Evolutionary conservation across 1,139 yeast species (phyloP).

Genomic region (Wickerhamomyces sp.): DNA sequence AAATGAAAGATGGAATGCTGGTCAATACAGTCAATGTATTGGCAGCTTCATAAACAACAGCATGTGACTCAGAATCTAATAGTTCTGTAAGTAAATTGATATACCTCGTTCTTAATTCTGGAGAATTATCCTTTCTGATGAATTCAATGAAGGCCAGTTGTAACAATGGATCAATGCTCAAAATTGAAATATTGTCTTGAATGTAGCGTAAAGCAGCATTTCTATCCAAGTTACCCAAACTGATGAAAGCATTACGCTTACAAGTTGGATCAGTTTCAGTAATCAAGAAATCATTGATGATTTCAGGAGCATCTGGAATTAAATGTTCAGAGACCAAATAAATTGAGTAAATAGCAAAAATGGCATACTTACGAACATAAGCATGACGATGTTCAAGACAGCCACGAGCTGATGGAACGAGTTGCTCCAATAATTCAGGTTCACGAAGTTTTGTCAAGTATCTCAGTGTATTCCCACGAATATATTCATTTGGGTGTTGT

Average conservation of each 20-base stretch:
- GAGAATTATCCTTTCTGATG: constrained; percentile 70
- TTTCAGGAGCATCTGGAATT: constrained; percentile 91
- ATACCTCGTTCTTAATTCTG: constrained; percentile 67
- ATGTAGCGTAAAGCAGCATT: constrained; percentile 80
- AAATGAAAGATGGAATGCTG: constrained; percentile 58
- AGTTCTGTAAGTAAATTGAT: constrained; percentile 68
- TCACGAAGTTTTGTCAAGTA: constrained; percentile 88
- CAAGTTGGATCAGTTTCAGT: constrained; percentile 92
- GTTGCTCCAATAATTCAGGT: constrained; percentile 89
- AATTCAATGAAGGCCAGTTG: constrained; percentile 92
- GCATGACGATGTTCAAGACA: constrained; percentile 97
- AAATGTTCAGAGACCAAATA: constrained; percentile 79
- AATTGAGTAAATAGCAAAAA: constrained; percentile 82
- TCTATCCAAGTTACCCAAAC: constrained; percentile 77
- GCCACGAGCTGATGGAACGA: constrained; percentile 87
- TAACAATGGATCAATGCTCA: constrained; percentile 76
- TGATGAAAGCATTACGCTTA: constrained; percentile 92
- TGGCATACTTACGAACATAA: constrained; percentile 95
- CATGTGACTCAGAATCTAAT: constrained; percentile 64
- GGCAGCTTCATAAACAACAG: constrained; percentile 91
- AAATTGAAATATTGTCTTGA: constrained; percentile 59
- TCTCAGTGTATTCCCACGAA: constrained; percentile 91
- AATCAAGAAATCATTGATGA: constrained; percentile 65
- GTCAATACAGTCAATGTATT: constrained; percentile 75
- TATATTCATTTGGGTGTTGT: constrained; percentile 96